Evolutionary conservation across 345 rosid genomes (phyloP).

Genomic region (Syzygium grande): DNA sequence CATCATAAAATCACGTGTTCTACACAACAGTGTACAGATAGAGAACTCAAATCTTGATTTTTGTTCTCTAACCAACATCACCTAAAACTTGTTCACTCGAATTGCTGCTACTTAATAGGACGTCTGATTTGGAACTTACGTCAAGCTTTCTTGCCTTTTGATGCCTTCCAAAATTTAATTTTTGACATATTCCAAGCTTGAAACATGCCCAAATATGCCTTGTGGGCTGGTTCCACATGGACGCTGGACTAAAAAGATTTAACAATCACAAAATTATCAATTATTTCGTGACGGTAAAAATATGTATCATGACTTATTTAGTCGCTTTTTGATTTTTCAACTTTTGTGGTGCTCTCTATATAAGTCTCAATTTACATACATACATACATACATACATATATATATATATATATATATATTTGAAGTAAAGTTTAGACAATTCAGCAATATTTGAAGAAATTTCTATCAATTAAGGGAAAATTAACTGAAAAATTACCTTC

Average conservation of each 20-base stretch:
- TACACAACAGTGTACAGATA: neutral
- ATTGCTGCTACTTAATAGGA: neutral
- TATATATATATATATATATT: neutral
- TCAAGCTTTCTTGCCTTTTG: neutral
- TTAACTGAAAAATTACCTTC: neutral
- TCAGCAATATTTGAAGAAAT: neutral
- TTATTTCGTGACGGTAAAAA: neutral
- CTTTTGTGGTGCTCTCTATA: neutral
- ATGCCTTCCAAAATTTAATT: neutral
- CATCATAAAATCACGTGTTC: neutral
- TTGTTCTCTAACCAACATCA: neutral
- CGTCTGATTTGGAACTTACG: neutral
- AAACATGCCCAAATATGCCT: neutral
- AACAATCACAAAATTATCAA: neutral
- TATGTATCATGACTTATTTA: neutral
- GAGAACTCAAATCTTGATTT: neutral
- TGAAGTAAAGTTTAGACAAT: neutral
- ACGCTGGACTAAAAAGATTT: neutral
- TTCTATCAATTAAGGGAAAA: neutral
- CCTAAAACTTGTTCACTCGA: neutral
- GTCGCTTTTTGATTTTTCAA: neutral
- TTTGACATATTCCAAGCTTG: neutral
- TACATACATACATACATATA: too few relatives aligned
- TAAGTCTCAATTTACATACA: neutral
- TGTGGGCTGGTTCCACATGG: neutral